Percentiles rank a stretch among this genome's conserved stretches.
Evolutionary conservation across 2,329 filamentous ascomycete species (phyloP).

Genomic region (Fusarium aywerte): DNA sequence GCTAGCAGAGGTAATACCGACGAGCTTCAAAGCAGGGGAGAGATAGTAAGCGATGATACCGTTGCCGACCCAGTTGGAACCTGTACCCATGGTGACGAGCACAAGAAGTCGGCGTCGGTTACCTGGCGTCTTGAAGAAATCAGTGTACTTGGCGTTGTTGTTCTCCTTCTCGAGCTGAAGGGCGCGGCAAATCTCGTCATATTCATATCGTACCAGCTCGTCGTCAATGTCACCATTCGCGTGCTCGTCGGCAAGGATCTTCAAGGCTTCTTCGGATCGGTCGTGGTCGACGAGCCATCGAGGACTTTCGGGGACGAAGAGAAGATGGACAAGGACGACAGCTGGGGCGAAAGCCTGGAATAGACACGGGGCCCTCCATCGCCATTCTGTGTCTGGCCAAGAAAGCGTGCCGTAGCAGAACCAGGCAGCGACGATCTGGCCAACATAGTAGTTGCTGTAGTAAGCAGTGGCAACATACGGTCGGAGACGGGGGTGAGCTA

Average conservation of each 20-base stretch:
- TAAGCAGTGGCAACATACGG: conserved; percentile 28
- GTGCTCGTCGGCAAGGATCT: conserved; percentile 70
- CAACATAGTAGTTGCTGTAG: conserved; percentile 32
- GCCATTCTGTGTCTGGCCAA: conserved; percentile 20
- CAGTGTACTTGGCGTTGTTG: conserved; percentile 63
- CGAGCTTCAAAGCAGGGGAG: conserved; percentile 58
- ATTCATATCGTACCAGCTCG: conserved; percentile 70
- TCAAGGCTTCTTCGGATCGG: conserved; percentile 54
- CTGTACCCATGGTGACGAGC: conserved; percentile 69
- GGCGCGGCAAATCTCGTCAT: conserved; percentile 70
- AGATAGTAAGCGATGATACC: conserved; percentile 73
- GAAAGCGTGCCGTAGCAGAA: conserved; percentile 25
- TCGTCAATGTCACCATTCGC: conserved; percentile 68
- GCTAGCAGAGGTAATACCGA: conserved; percentile 22
- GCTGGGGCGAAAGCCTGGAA: conserved; percentile 33
- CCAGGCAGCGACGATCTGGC: conserved; percentile 29
- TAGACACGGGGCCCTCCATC: conserved; percentile 31
- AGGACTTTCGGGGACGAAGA: conserved; percentile 55
- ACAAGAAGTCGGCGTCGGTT: conserved; percentile 71
- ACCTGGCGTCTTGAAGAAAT: conserved; percentile 70
- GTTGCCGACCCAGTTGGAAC: conserved; percentile 73
- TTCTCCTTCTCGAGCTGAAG: conserved; percentile 65
- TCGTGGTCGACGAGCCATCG: conserved; percentile 53
- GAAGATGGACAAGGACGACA: conserved; percentile 22
- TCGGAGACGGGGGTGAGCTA: conserved; percentile 30